These are phyloP conservation scores for Geotrichum candidum DNA, from an alignment of 1,139 yeast genomes.

Conservation along the genomic window DNA sequence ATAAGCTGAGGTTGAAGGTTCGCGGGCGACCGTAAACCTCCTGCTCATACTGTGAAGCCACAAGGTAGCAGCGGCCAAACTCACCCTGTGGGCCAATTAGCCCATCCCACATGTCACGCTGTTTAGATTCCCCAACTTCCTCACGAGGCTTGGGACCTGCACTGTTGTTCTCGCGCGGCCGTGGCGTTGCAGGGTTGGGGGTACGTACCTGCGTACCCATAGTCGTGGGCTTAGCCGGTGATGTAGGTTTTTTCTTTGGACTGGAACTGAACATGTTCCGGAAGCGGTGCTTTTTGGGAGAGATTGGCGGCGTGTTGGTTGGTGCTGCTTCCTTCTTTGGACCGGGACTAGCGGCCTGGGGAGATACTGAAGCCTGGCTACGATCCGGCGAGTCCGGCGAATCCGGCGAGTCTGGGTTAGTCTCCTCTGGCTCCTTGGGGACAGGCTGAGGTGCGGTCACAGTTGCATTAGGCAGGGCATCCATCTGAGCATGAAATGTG, in stretches of 20 bases:
- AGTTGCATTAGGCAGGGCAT: slow-evolving; percentile 3
- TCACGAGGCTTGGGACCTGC: not conserved
- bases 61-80: slow-evolving; percentile 72
- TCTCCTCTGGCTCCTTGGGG: not conserved
- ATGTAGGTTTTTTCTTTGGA: slow-evolving; percentile 21
- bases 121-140: not conserved
- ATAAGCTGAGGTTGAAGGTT: slow-evolving; percentile 54
- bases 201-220: slow-evolving; percentile 1
- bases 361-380: not conserved
- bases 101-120: slow-evolving; percentile 31
- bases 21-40: slow-evolving; percentile 52
- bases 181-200: not conserved
- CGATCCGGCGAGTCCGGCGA: not conserved
- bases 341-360: not conserved
- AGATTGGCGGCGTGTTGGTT: not conserved
- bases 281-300: slow-evolving; percentile 16
- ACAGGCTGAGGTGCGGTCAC: not conserved
- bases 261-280: slow-evolving; percentile 16
- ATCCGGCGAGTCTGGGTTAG: not conserved
- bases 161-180: not conserved
- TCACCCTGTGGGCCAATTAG: slow-evolving; percentile 79
- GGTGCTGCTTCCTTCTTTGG: not conserved
- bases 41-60: slow-evolving; percentile 56
- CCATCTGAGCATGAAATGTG: slow-evolving; percentile 50
- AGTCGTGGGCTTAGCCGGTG: not conserved